Evolutionary conservation across 345 rosid species (phyloP).

Genomic region (Eucalyptus erythrocorys): DNA sequence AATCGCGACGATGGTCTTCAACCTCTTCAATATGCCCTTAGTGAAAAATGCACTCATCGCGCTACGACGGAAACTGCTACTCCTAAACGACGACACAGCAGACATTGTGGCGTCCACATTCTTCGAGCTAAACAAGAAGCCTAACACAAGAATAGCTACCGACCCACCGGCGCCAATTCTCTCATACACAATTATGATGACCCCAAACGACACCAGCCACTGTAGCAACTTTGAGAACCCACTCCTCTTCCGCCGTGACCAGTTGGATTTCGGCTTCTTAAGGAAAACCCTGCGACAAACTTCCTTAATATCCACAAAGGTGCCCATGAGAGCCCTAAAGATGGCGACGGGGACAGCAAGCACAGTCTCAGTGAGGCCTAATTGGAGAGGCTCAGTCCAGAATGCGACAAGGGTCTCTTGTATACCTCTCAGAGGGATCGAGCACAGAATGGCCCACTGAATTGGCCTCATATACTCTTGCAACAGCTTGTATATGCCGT

Average conservation of each 20-base stretch:
- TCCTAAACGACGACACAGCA: slow-evolving; percentile 61
- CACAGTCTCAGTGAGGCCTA: slow-evolving; percentile 87
- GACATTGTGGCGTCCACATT: slow-evolving; percentile 56
- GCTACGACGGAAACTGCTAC: slow-evolving; percentile 48
- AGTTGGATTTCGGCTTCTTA: slow-evolving; percentile 35
- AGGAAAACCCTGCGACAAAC: slow-evolving; percentile 37
- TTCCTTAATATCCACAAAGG: slow-evolving; percentile 68
- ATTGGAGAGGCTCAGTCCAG: slow-evolving; percentile 70
- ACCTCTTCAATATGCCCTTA: slow-evolving; percentile 54
- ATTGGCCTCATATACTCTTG: slow-evolving; percentile 84
- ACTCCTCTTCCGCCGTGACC: slow-evolving; percentile 17
- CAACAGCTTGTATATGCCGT: slow-evolving; percentile 59
- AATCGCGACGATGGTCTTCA: slow-evolving; percentile 69
- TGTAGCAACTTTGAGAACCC: slow-evolving; percentile 65
- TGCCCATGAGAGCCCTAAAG: slow-evolving; percentile 56
- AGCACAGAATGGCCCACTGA: slow-evolving; percentile 93
- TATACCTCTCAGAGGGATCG: slow-evolving; percentile 86
- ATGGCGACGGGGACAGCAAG: slow-evolving; percentile 79
- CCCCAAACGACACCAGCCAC: slow-evolving; percentile 75
- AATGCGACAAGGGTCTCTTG: slow-evolving; percentile 77
- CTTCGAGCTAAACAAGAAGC: slow-evolving; percentile 51
- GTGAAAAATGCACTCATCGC: slow-evolving; percentile 63
- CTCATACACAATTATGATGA: slow-evolving; percentile 77
- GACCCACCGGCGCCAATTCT: slow-evolving; percentile 58
- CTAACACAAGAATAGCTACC: slow-evolving; percentile 44